These are phyloP conservation scores for Leptomonas seymouri DNA, from an alignment of 208 protist species.

Conservation along the genomic window DNA sequence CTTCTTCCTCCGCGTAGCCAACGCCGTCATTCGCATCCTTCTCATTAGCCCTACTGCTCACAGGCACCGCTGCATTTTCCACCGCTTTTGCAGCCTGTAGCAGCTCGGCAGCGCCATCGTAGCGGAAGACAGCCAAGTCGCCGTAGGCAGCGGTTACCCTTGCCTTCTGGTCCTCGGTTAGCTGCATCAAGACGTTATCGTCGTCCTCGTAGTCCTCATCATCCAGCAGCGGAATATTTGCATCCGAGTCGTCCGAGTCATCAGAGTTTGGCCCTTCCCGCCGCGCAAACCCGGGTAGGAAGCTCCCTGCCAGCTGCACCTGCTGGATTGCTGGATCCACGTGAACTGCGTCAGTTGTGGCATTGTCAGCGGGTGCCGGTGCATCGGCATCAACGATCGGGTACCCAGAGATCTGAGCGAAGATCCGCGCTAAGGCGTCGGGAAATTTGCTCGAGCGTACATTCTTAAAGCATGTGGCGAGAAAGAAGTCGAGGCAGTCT, in stretches of 20 bases:
- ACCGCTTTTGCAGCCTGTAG: slow-evolving; percentile 29
- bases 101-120: slow-evolving; percentile 25
- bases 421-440: slow-evolving; percentile 43
- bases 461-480: slow-evolving; percentile 78
- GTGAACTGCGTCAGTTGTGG: neutral
- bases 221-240: slow-evolving; percentile 25
- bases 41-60: neutral
- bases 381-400: slow-evolving; percentile 35
- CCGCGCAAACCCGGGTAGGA: slow-evolving; percentile 42
- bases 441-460: slow-evolving; percentile 79
- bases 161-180: slow-evolving; percentile 59
- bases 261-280: slow-evolving; percentile 17
- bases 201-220: slow-evolving; percentile 38
- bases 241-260: slow-evolving; percentile 32
- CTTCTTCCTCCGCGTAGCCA: neutral
- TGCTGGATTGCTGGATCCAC: slow-evolving; percentile 26
- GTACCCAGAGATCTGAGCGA: slow-evolving; percentile 72
- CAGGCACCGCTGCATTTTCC: slow-evolving; percentile 2
- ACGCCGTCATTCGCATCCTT: neutral
- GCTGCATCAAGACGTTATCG: slow-evolving; percentile 36
- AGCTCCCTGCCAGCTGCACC: slow-evolving; percentile 21
- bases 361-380: neutral
- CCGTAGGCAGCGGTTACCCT: slow-evolving; percentile 57
- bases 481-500: slow-evolving; percentile 88
- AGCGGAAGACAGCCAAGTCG: slow-evolving; percentile 71